These are phyloP conservation scores for Botryosphaeria dothidea DNA, from an alignment of 2,329 filamentous ascomycete species.

Conservation along the genomic window DNA sequence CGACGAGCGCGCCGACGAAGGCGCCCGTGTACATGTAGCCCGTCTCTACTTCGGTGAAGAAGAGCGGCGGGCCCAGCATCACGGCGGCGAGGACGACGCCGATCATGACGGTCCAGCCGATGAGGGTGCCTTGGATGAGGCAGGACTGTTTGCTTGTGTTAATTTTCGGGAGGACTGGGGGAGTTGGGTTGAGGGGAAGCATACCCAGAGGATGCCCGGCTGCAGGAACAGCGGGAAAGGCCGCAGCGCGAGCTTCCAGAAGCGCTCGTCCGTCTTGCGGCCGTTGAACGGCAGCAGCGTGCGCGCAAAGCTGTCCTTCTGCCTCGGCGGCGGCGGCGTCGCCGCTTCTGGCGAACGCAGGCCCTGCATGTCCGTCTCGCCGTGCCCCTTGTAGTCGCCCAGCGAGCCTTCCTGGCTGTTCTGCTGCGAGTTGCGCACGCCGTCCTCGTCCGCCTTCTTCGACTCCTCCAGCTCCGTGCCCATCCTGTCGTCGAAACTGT, in stretches of 20 bases:
- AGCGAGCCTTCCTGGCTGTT: slow-evolving; percentile 1
- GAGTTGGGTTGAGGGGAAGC: slow-evolving; percentile 30
- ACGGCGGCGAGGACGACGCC: slow-evolving; percentile 80
- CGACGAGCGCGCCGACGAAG: slow-evolving; percentile 78
- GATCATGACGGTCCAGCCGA: slow-evolving; percentile 95
- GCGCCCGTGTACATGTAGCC: slow-evolving; percentile 87
- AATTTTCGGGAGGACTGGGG: neutral
- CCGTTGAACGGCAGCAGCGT: slow-evolving; percentile 74
- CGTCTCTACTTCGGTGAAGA: slow-evolving; percentile 76
- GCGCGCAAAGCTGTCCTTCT: slow-evolving; percentile 59
- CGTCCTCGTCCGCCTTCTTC: neutral
- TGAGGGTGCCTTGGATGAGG: slow-evolving; percentile 83
- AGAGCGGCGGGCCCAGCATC: slow-evolving; percentile 78
- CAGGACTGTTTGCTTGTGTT: slow-evolving; percentile 45
- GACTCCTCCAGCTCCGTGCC: slow-evolving; percentile 3
- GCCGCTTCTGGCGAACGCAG: neutral
- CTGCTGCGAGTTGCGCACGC: neutral
- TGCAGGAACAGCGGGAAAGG: slow-evolving; percentile 83
- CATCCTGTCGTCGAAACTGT: neutral
- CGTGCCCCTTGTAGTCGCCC: neutral
- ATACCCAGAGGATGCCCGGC: slow-evolving; percentile 76
- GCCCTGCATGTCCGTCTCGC: neutral
- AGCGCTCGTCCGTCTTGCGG: slow-evolving; percentile 75
- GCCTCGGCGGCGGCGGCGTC: slow-evolving; percentile 20
- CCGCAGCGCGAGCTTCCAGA: slow-evolving; percentile 65